Evolutionary conservation across 495 filamentous ascomycete genomes (phyloP).

Genomic region (Thermothielavioides terrestris): DNA sequence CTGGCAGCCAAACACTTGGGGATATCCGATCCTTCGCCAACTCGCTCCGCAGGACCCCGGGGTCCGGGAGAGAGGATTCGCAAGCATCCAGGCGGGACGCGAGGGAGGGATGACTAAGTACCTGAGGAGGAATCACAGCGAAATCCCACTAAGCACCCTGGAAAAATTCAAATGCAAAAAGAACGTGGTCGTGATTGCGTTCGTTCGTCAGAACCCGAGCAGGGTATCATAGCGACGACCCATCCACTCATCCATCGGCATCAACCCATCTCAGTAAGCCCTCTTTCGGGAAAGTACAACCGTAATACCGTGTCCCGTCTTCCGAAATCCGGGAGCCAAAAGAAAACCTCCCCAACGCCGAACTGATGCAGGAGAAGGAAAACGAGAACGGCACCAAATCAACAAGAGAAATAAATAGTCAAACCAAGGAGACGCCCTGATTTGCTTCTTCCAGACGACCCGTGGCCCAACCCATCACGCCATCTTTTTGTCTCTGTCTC

Average conservation of each 20-base stretch:
- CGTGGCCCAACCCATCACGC: background rate
- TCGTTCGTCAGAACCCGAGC: conserved; percentile 1
- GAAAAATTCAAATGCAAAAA: background rate
- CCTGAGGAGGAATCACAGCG: background rate
- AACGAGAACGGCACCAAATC: background rate
- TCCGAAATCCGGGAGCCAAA: background rate
- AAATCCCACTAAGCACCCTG: background rate
- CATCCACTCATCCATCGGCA: background rate
- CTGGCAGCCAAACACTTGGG: no score
- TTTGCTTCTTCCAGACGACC: background rate
- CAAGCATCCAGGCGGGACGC: no score
- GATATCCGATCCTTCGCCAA: no score
- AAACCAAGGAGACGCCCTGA: no score
- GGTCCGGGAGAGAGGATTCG: no score
- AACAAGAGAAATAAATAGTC: background rate
- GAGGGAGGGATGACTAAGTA: no score
- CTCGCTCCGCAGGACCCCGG: no score
- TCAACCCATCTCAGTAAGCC: background rate
- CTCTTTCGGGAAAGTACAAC: no score
- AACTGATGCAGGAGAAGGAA: conserved; percentile 12
- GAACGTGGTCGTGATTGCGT: background rate
- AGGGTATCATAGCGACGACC: conserved; percentile 8
- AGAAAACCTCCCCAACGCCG: conserved; percentile 10
- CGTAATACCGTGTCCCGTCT: background rate
- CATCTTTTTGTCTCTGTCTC: background rate